Base-by-base conservation (phyloP, 2,329 filamentous ascomycete species). In the Alternaria solani region DNA sequence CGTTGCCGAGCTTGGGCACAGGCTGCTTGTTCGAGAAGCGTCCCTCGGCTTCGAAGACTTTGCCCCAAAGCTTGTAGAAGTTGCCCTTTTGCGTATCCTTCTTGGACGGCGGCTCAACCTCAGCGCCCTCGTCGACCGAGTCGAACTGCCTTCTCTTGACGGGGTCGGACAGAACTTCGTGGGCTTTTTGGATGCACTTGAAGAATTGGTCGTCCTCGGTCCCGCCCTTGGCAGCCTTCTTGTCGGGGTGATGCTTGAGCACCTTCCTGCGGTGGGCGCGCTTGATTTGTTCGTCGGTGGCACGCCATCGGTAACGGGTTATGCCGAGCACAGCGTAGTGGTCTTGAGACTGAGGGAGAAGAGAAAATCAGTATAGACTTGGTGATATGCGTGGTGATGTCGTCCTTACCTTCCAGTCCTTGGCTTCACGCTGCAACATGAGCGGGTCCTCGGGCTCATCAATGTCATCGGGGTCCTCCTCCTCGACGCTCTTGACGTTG, bases 151-250 rank as follows among this genome's bases (percentile, higher is more conserved):
- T 90, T 64, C 95, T 92, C 84, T 93, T 96, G 79, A 89, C 86
- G 52, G 95, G 95, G 83, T 99, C 95, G 56, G 93, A 87, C 18
- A 99, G 91, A 53, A 98, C 87, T 75, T 99, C 95, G 73, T 91
- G 94, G 59, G 95, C 95, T 82, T 97, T 97, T 80, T 99, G 96
- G 80, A 99, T 99, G 82, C 96, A 99, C 87, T 99, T 99, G 91
- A 99, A 99, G 86, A 99, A 99, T 80, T 91, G 92, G 81, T 99
- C 95, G 81, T 97, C 94, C 75, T 98, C 94, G 70, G 88, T 87
- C 73, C 88, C 87, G 63, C 95, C 95, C 48, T 90, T 87, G 28
- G 95, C 95, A 16, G 96, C 95, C 85, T 96, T 96, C 90, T 99
- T 99, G 81, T 99, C 95, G 64, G 95, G 95, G 82, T 99, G 95